Percentiles rank a stretch among this genome's conserved stretches.
phyloP scores from a whole-genome alignment of 345 rosid species.

The Melastoma malabathricum region DNA sequence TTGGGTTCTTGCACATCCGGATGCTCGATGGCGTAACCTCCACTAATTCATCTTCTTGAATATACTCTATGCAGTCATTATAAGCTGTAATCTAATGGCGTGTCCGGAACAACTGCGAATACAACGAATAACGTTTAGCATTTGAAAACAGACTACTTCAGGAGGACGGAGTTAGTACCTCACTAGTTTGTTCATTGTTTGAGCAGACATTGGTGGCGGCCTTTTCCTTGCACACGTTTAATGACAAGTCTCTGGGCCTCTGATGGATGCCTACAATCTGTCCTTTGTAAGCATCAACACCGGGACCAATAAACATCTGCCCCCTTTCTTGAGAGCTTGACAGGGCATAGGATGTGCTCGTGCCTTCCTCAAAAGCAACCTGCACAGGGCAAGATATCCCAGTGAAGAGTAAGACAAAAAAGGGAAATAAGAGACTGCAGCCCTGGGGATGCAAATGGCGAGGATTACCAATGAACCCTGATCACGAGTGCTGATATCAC shows the following conservation, averaged over 20 bases:
- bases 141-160: neutral
- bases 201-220: slow-evolving; percentile 91
- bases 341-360: slow-evolving; percentile 76
- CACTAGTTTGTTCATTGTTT: slow-evolving; percentile 81
- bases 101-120: slow-evolving; percentile 75
- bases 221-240: slow-evolving; percentile 88
- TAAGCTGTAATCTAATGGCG: slow-evolving; percentile 74
- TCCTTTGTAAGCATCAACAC: slow-evolving; percentile 75
- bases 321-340: slow-evolving; percentile 85
- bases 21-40: slow-evolving; percentile 83
- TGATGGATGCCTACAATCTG: slow-evolving; percentile 93
- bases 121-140: neutral
- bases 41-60: slow-evolving; percentile 93
- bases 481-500: slow-evolving; percentile 79
- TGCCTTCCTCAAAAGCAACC: slow-evolving; percentile 96
- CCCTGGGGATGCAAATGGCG: neutral
- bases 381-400: slow-evolving; percentile 7
- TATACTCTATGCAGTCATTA: slow-evolving; percentile 95
- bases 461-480: slow-evolving; percentile 76
- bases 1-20: slow-evolving; percentile 86
- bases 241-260: slow-evolving; percentile 74
- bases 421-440: neutral
- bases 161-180: slow-evolving; percentile 3
- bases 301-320: slow-evolving; percentile 81
- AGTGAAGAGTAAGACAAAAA: neutral